Evolutionary conservation across 192 early-diverging fungal species (phyloP), one percentile per base, ranked within the genome.

Genomic region (Backusella mclennaniae): DNA sequence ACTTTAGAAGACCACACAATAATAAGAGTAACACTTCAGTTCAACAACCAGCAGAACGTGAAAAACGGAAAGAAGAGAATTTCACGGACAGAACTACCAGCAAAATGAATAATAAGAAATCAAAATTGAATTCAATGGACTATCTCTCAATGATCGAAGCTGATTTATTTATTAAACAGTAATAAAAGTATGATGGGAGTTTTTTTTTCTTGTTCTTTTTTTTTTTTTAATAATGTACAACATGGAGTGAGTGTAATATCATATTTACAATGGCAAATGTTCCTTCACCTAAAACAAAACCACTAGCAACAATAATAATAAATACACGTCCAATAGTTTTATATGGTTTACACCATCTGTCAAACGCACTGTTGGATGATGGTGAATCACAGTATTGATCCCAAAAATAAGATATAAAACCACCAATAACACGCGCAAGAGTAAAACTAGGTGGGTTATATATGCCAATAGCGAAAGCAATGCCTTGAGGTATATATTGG

Each of bases 361-460:
- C 29, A 35, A 74, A 23, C 8, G 33, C 71, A 33, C 26, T 67
- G 4, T 69, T 21, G 35, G 35, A 14, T 3, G 35, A 12, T 5
- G 35, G 35, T 80, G 86, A 35, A 75, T 78, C 21, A 23, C 87
- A 88, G 35, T 82, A 80, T 46, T 66, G 41, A 79, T 89, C 79
- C 89, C 89, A 90, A 2, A 68, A 70, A 7, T 88, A 66, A 9
- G 84, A 85, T 6, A 84, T 68, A 6, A 89, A 69, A 7, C 91
- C 91, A 12, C 92, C 92, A 12, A 91, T 78, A 3, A 90, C 89
- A 1, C 92, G 86, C 56, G 91, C 91, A 26, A 93, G 76, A 4
- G 91, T 93, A 71, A 93, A 93, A 53, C 91, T 91, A 4, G 92
- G 92, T 2, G 91, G 84, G 79, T 93, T 93, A 81, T 92, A 93